Conservation (phyloP, 1,284 basidiomycete species). For the Fomitopsis pinicola region DNA sequence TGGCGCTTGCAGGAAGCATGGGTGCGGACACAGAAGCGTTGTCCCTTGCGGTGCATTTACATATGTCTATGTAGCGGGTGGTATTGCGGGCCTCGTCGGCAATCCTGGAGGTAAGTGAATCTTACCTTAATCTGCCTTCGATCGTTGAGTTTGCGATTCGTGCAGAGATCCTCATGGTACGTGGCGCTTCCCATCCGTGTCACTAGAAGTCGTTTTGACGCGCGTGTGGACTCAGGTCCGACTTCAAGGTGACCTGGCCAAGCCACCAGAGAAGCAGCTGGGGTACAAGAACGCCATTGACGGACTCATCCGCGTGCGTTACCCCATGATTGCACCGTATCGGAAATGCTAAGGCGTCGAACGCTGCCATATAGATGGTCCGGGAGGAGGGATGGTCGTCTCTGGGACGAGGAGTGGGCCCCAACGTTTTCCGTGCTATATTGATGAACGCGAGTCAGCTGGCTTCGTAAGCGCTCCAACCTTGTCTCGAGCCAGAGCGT, state of each 20-base stretch:
- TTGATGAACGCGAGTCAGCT: constrained; percentile 93
- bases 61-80: constrained; percentile 49
- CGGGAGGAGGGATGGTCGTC: constrained; percentile 77
- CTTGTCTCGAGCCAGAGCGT: neutral
- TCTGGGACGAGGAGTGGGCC: constrained; percentile 75
- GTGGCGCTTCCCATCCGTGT: constrained; percentile 4
- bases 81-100: constrained; percentile 79
- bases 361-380: constrained; percentile 58
- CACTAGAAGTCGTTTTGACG: neutral
- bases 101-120: constrained; percentile 73
- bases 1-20: constrained; percentile 79
- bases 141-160: neutral
- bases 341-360: neutral
- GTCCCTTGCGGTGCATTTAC: neutral
- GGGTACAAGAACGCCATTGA: constrained; percentile 87
- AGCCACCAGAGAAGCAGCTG: constrained; percentile 77
- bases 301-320: constrained; percentile 71
- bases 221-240: constrained; percentile 39
- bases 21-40: constrained; percentile 40
- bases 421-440: constrained; percentile 82
- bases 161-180: constrained; percentile 77
- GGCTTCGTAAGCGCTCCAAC: constrained; percentile 58
- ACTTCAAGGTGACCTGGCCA: constrained; percentile 86
- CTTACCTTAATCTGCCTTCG: neutral
- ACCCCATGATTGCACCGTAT: neutral